Evolutionary conservation across 805 yeast genomes (phyloP).

Genomic region (Soucietia sequanensis): DNA sequence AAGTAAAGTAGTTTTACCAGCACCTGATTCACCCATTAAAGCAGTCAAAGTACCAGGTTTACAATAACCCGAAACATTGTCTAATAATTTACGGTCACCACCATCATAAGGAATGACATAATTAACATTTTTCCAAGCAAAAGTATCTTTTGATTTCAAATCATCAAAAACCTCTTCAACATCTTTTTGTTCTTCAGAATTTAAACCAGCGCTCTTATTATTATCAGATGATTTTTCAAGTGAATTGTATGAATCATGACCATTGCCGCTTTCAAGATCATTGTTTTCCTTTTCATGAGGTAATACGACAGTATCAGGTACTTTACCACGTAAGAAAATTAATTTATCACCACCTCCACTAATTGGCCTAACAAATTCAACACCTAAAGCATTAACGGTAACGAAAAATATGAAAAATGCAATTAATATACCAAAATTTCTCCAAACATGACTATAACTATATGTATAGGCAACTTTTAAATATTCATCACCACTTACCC

Average conservation of each 20-base stretch:
- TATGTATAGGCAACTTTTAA: slow-evolving; percentile 32
- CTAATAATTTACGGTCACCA: background rate
- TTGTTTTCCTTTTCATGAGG: slow-evolving; percentile 8
- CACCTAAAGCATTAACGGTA: slow-evolving; percentile 23
- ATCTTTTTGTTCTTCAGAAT: background rate
- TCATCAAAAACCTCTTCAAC: slow-evolving; percentile 11
- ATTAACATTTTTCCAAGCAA: slow-evolving; percentile 62
- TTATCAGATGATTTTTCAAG: slow-evolving; percentile 3
- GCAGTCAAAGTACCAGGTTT: slow-evolving; percentile 59
- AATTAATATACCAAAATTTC: slow-evolving; percentile 47
- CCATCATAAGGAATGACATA: slow-evolving; percentile 54
- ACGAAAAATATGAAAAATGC: slow-evolving; percentile 18
- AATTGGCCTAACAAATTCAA: slow-evolving; percentile 26
- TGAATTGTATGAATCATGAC: background rate
- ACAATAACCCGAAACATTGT: slow-evolving; percentile 27
- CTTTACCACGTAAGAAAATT: slow-evolving; percentile 26
- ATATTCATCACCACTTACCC: slow-evolving; percentile 34
- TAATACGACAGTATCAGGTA: slow-evolving; percentile 15
- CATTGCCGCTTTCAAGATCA: slow-evolving; percentile 11
- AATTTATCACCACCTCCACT: slow-evolving; percentile 32
- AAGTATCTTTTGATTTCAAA: slow-evolving; percentile 45
- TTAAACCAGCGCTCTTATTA: background rate
- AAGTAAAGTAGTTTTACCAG: slow-evolving; percentile 58
- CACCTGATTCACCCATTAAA: slow-evolving; percentile 64
- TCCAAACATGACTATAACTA: slow-evolving; percentile 43